Evolutionary conservation across 2,329 filamentous ascomycete genomes (phyloP), one percentile per base, ranked within the genome.

Genomic region (Bipolaris bicolor): DNA sequence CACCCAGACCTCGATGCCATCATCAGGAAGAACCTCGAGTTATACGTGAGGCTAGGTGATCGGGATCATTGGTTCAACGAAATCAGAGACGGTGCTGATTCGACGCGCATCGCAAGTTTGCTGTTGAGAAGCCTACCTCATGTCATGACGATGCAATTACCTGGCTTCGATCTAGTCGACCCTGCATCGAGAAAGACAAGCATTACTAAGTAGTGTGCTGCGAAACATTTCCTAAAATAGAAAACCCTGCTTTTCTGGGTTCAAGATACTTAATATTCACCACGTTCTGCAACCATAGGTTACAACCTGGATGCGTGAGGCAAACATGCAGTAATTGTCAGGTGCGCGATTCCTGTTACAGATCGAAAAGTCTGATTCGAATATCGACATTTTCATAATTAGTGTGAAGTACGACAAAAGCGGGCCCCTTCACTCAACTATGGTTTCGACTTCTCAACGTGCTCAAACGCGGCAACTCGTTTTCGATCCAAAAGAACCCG

Each of bases 161-260:
- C 62, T 34, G 63, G 63, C 20, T 65, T 63, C 48, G 49, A 53
- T 13, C 24, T 65, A 36, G 61, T 65, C 16, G 63, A 65, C 47
- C 63, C 63, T 13, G 53, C 43, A 10, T 26, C n/a, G 20, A 49
- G 47, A 10, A 39, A 16, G 4, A 39, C 24, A 22, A 34, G n/a
- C 1, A 5, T 20, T 6, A n/a, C n/a, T n/a, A n/a, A n/a, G n/a
- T n/a, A 26, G 15, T 16, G 22, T 10, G 22, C 11, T 18, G 34
- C n/a, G 11, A 0, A 26, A 15, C 9, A 18, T 26, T 11, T 37
- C 33, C 16, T 48, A 48, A 15, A n/a, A 39, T n/a, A 13, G 13
- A 11, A 50, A 51, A 37, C 22, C 40, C 3, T 11, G n/a, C 22
- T 6, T 2, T 9, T 15, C 18, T 22, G 20, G 20, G 20, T 24